Percentiles rank a stretch among this genome's conserved stretches.
Conservation (phyloP, 75 land plant species). For the Picea sitchensis region DNA sequence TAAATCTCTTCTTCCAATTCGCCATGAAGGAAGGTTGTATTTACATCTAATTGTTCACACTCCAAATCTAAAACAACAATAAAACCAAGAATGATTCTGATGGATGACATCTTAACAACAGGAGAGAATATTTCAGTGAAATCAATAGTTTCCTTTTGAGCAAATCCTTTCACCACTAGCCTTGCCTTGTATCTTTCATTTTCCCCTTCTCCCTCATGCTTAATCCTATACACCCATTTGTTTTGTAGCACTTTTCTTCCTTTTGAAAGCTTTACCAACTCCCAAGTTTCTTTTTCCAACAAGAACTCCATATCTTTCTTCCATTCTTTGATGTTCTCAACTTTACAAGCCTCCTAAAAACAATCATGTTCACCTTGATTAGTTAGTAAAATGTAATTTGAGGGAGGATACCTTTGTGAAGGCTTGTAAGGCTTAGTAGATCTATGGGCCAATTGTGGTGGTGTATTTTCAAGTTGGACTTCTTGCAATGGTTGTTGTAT, state of each 20-base stretch:
- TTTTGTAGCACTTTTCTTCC: slow-evolving; percentile 19
- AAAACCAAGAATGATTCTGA: slow-evolving; percentile 14
- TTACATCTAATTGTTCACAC: background rate
- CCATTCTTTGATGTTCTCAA: slow-evolving; percentile 1
- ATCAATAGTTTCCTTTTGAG: slow-evolving; percentile 18
- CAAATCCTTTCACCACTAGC: slow-evolving; percentile 19
- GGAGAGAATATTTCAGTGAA: slow-evolving; percentile 23
- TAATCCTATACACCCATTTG: slow-evolving; percentile 18
- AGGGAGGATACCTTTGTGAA: no score
- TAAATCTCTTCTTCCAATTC: slow-evolving; percentile 25
- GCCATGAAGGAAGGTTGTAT: slow-evolving; percentile 19
- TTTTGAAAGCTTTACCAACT: slow-evolving; percentile 16
- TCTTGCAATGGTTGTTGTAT: no score
- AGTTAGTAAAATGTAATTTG: no score
- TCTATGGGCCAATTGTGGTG: no score
- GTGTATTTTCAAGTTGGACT: no score
- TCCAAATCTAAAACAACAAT: slow-evolving; percentile 19
- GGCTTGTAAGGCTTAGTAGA: no score
- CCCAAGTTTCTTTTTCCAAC: slow-evolving; percentile 22
- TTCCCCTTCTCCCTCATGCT: slow-evolving; percentile 8
- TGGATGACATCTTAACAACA: slow-evolving; percentile 26
- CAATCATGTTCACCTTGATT: no score
- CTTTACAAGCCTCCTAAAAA: no score
- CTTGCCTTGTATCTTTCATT: slow-evolving; percentile 16
- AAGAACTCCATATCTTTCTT: slow-evolving; percentile 20